phyloP scores from a whole-genome alignment of 768 basidiomycete genomes.

The Trametes cingulata region DNA sequence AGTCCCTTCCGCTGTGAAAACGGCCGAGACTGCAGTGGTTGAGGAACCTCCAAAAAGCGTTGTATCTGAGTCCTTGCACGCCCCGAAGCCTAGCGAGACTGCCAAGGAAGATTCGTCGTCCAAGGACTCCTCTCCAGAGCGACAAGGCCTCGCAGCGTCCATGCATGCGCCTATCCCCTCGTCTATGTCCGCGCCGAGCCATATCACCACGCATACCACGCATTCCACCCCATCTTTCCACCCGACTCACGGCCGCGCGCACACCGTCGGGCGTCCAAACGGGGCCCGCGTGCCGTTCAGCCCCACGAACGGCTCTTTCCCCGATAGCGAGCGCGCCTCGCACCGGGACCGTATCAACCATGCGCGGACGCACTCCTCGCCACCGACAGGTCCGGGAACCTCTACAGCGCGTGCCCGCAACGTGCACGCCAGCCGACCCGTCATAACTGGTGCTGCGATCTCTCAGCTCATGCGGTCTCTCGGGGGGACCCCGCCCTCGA shows the following conservation, averaged over 20 bases:
- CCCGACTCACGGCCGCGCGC: conserved; percentile 53
- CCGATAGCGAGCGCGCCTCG: conserved; percentile 41
- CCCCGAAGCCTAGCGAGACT: conserved; percentile 1
- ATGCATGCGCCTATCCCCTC: conserved; percentile 54
- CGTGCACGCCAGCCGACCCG: conserved; percentile 55
- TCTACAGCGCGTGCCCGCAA: conserved; percentile 38
- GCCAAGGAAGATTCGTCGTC: conserved; percentile 22
- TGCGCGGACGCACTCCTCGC: conserved; percentile 67
- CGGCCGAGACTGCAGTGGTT: background rate
- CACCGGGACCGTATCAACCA: conserved; percentile 44
- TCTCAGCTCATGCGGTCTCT: conserved; percentile 66
- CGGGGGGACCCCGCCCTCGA: conserved; percentile 34
- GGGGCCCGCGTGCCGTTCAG: conserved; percentile 26
- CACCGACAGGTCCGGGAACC: conserved; percentile 45
- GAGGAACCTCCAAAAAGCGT: conserved; percentile 12
- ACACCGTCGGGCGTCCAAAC: conserved; percentile 52
- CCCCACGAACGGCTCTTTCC: conserved; percentile 37
- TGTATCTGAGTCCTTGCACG: conserved; percentile 12
- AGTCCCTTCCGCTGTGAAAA: background rate
- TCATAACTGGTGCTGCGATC: conserved; percentile 72
- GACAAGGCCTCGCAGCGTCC: conserved; percentile 46
- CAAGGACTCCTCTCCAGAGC: conserved; percentile 30
- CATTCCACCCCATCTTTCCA: conserved; percentile 33
- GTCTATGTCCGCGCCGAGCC: conserved; percentile 41
- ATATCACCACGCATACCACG: conserved; percentile 35